phyloP scores from a whole-genome alignment of 75 land plant genomes.

The Cunninghamia lanceolata region DNA sequence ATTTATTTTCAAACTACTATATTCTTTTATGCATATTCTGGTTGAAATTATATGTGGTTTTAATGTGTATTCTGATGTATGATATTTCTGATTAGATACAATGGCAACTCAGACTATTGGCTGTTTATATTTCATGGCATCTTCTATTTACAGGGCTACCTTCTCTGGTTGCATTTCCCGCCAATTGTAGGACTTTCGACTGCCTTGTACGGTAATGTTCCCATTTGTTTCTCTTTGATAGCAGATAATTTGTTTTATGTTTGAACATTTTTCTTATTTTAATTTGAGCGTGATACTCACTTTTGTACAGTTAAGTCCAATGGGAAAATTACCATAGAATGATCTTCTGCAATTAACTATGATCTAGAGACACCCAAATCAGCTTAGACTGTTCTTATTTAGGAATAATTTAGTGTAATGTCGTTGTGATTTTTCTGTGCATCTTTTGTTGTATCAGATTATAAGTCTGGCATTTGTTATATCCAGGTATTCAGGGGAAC shows the following conservation, averaged over 20 bases:
- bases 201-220: constrained; percentile 1
- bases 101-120: neutral
- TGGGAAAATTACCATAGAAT: neutral
- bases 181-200: neutral
- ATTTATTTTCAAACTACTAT: neutral
- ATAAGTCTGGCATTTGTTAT: neutral
- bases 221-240: neutral
- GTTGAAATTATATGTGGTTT: neutral
- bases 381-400: neutral
- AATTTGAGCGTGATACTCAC: neutral
- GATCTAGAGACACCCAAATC: neutral
- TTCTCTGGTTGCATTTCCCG: constrained; percentile 9
- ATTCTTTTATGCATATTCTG: neutral
- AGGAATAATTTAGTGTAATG: neutral
- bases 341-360: neutral
- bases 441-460: neutral
- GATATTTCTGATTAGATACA: neutral
- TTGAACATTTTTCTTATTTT: neutral
- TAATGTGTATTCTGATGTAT: neutral
- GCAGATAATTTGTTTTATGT: neutral
- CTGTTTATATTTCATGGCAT: neutral
- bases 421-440: neutral
- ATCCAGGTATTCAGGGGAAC: constrained; percentile 2
- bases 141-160: constrained; percentile 10
- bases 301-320: neutral